Evolutionary conservation across 306 rosid genomes (phyloP).

Genomic region (Cucumis hystrix): DNA sequence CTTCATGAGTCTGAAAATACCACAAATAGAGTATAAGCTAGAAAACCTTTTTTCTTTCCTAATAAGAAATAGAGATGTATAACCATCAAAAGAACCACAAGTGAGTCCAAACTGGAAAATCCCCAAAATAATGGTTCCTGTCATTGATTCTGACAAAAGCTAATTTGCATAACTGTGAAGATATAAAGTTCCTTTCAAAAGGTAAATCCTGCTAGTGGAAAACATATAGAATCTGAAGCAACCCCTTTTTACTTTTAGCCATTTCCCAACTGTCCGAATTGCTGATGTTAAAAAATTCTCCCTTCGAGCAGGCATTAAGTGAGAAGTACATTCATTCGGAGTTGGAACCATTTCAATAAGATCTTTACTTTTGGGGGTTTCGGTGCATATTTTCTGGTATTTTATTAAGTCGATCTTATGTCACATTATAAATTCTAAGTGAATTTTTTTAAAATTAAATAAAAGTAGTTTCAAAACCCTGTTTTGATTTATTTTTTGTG

Average conservation of each 20-base stretch:
- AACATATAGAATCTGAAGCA: neutral
- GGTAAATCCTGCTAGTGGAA: neutral
- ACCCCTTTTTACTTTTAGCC: neutral
- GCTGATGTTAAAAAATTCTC: neutral
- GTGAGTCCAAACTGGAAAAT: neutral
- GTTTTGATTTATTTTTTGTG: neutral
- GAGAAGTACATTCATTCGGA: neutral
- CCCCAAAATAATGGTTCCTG: neutral
- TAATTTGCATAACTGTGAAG: neutral
- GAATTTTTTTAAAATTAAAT: neutral
- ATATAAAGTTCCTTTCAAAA: neutral
- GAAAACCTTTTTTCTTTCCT: too few relatives aligned
- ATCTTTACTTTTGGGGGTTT: neutral
- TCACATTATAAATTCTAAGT: neutral
- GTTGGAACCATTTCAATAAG: neutral
- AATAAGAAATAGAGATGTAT: too few relatives aligned
- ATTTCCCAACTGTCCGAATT: neutral
- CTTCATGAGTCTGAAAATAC: too few relatives aligned
- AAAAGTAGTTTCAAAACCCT: neutral
- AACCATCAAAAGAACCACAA: neutral
- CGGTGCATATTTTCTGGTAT: neutral
- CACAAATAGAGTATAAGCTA: too few relatives aligned
- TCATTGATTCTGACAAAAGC: neutral
- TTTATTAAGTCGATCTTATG: neutral
- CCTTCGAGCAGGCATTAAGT: neutral